These are phyloP conservation scores for Trichoderma sp. DNA, from an alignment of 2,329 filamentous ascomycete species.

Conservation along the genomic window DNA sequence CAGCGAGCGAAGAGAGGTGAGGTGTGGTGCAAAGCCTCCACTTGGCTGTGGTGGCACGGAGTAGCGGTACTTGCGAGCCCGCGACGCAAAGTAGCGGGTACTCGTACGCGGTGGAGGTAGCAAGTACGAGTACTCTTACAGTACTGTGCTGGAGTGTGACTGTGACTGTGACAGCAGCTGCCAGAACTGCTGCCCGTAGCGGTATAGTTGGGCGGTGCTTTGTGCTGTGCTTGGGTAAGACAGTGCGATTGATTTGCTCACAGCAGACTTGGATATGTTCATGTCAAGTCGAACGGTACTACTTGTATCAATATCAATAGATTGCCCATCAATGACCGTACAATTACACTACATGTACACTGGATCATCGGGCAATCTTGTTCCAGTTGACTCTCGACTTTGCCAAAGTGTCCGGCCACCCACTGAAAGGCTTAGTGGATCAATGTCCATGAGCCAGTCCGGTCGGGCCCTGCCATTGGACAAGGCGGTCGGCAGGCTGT, in stretches of 20 bases:
- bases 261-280: not conserved
- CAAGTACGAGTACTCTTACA: not conserved
- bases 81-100: not conserved
- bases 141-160: not conserved
- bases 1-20: conserved; percentile 21
- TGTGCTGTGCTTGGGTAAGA: not conserved
- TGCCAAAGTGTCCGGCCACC: not conserved
- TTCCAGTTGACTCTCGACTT: not conserved
- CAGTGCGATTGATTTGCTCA: not conserved
- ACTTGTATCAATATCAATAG: not conserved
- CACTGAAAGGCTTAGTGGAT: not conserved
- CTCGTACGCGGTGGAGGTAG: not conserved
- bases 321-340: not conserved
- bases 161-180: not conserved
- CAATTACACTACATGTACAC: not conserved
- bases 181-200: not conserved
- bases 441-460: not conserved
- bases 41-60: not conserved
- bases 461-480: not conserved
- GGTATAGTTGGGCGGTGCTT: not conserved
- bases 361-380: not conserved
- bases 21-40: conserved; percentile 21
- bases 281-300: not conserved
- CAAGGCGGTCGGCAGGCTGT: not conserved
- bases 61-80: conserved; percentile 2